Evolutionary conservation across 164 flowering plant genomes (phyloP).

Genomic region (Santalum album): DNA sequence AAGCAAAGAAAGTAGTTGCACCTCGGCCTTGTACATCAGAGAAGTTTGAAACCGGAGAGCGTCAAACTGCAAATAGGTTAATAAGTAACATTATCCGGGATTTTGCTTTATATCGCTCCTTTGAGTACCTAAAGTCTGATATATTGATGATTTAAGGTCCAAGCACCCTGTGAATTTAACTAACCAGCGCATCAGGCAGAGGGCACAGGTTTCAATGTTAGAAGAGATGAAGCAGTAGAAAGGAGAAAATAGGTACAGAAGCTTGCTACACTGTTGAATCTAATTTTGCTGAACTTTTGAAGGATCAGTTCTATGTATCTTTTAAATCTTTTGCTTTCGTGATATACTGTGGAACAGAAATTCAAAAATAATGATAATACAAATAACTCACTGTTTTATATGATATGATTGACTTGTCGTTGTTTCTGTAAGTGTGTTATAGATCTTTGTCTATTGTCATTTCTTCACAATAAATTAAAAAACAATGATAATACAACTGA

Average conservation of each 20-base stretch:
- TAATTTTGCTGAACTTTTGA: neutral
- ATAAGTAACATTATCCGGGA: neutral
- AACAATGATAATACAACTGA: too few relatives aligned
- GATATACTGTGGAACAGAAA: too few relatives aligned
- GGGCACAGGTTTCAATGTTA: neutral
- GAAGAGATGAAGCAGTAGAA: neutral
- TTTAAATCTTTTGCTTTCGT: too few relatives aligned
- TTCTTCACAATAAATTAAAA: too few relatives aligned
- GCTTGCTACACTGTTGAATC: neutral
- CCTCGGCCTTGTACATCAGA: constrained; percentile 18
- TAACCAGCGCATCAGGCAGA: neutral
- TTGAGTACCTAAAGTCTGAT: constrained; percentile 1
- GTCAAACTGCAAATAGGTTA: constrained; percentile 36
- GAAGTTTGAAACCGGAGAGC: constrained; percentile 23
- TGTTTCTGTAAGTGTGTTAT: too few relatives aligned
- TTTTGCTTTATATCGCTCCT: neutral
- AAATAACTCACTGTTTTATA: too few relatives aligned
- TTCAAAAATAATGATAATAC: too few relatives aligned
- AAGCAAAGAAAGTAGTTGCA: constrained; percentile 20
- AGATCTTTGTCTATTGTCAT: too few relatives aligned
- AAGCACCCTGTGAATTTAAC: neutral
- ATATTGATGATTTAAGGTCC: neutral
- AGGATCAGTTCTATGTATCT: neutral
- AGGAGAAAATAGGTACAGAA: neutral
- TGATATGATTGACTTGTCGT: too few relatives aligned